A percentile compares a stretch with the other conserved stretches of the same genome.
Conservation (phyloP, 2,329 filamentous ascomycete genomes). For the Fusarium fujikuroi region DNA sequence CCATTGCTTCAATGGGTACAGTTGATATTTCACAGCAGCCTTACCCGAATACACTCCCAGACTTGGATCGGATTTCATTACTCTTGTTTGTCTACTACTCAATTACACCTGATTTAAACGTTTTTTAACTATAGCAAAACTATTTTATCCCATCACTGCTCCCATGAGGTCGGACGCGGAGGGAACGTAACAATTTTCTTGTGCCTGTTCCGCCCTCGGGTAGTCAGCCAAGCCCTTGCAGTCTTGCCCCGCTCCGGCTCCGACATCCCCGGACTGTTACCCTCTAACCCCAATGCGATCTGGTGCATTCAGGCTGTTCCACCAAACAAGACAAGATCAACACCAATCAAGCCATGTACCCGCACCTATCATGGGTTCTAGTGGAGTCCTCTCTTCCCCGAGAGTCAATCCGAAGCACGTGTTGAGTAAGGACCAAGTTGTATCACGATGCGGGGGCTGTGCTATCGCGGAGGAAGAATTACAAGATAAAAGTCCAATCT, state of each 20-base stretch:
- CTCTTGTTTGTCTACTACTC: background rate
- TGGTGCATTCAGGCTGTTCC: background rate
- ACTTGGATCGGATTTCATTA: accelerated
- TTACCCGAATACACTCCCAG: accelerated
- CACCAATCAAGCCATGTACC: conserved; percentile 23
- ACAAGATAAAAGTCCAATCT: conserved; percentile 24
- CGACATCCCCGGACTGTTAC: conserved; percentile 21
- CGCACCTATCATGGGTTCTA: conserved; percentile 29
- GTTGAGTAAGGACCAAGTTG: conserved; percentile 1
- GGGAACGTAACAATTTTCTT: background rate
- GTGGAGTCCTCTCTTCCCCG: conserved; percentile 16
- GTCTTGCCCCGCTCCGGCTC: conserved; percentile 3
- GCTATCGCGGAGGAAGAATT: background rate
- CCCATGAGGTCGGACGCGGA: background rate
- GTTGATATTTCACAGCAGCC: accelerated
- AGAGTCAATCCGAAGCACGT: conserved; percentile 22
- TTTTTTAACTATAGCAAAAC: accelerated
- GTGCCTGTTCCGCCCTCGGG: background rate
- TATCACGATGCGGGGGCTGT: conserved; percentile 33
- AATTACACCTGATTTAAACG: accelerated
- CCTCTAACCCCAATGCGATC: background rate
- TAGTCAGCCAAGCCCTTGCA: background rate
- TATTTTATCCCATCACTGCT: background rate
- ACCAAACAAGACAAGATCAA: conserved; percentile 21
- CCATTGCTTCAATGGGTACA: too few species aligned